Percentiles rank a stretch among this genome's conserved stretches.
Evolutionary conservation across 148 eudicot genomes (phyloP).

Genomic region (Selenicereus undatus): DNA sequence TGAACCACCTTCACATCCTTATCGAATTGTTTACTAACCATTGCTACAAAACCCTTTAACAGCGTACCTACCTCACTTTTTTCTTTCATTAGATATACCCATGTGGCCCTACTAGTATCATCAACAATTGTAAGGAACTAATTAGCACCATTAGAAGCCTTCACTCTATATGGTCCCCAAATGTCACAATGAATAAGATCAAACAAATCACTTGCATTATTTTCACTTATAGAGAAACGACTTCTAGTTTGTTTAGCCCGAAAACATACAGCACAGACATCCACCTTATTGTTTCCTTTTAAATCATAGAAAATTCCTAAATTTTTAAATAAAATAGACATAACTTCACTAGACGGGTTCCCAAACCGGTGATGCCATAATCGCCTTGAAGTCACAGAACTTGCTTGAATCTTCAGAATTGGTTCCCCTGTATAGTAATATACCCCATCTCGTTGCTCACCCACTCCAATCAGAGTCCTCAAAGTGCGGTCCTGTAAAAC

Average conservation of each 20-base stretch:
- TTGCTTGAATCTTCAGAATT: too few species aligned
- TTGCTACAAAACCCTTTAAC: not conserved
- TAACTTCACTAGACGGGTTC: too few species aligned
- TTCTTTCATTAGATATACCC: not conserved
- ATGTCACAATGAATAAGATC: not conserved
- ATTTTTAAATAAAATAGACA: too few species aligned
- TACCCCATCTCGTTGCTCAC: constrained; percentile 5
- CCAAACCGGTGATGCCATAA: too few species aligned
- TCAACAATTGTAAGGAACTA: not conserved
- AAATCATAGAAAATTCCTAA: too few species aligned
- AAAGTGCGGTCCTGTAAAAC: constrained; percentile 2
- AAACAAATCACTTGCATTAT: not conserved
- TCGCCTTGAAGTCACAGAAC: too few species aligned
- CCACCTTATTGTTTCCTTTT: too few species aligned
- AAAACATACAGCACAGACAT: constrained; percentile 19
- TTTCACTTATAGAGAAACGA: constrained; percentile 9
- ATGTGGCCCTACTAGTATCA: not conserved
- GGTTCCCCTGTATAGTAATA: not conserved
- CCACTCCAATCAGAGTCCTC: constrained; percentile 3
- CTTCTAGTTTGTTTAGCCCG: constrained; percentile 14
- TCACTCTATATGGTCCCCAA: too few species aligned
- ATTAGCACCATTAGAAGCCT: too few species aligned
- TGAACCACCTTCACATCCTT: not conserved
- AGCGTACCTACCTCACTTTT: not conserved
- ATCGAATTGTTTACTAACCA: not conserved